Evolutionary conservation across 2,329 filamentous ascomycete species (phyloP), one percentile per base, ranked within the genome.

Genomic region (Fusarium multiceps): DNA sequence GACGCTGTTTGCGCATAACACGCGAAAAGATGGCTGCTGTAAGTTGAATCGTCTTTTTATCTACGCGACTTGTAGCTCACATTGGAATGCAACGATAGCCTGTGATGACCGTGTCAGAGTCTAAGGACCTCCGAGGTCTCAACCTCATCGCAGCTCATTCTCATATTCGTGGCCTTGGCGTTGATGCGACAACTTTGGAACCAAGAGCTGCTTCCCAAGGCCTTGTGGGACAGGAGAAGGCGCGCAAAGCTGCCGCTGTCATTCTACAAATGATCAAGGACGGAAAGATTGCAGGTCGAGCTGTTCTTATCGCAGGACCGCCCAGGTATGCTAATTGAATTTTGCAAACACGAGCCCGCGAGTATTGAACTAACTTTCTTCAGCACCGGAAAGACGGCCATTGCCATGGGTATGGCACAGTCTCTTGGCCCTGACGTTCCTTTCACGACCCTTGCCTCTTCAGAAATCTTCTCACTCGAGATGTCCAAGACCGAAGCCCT

Each of bases 401-500:
- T 99, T 75, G 96, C 96, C 54, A 98, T 98, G 92, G 96, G 94
- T 50, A 98, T 99, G 94, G 92, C 96, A 40, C 96, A 99, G 80
- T 97, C 94, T 30, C 88, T 99, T 55, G 96, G 95, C 47, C 83
- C 94, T 50, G 96, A 99, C 79, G 94, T 98, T 3, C 96, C 96
- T 6, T 99, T 99, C 80, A 99, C 96, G 23, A 94, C 94, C 82
- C 90, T 98, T 69, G 93, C 96, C 45, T 94, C 94, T 16, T 97
- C 94, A 63, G 96, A 99, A 81, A 98, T 99, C 77, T 99, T 98
- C 84, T 98, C 94, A 27, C 88, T 98, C 77, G 96, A 99, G 82
- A 98, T 99, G 95, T 97, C 94, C 75, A 99, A 99, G 85, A 99
- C 96, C 40, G 96, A 99, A 82, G 95, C 96, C 53, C 89, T 99